Evolutionary conservation across 768 basidiomycete genomes (phyloP).

Genomic region (Amanita subjunquillea): DNA sequence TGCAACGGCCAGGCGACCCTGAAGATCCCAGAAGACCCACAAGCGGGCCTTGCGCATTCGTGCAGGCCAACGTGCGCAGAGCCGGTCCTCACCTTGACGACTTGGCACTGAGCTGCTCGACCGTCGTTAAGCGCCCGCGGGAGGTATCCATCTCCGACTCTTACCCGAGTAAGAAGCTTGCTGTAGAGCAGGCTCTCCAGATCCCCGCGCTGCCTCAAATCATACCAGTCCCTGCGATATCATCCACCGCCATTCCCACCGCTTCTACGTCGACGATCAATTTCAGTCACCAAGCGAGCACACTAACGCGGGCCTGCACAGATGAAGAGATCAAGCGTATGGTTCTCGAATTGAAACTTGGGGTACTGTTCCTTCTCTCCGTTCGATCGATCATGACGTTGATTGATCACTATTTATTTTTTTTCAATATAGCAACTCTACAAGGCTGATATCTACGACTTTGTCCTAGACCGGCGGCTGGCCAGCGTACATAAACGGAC

Average conservation of each 20-base stretch:
- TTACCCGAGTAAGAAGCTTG: background rate
- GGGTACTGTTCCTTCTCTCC: background rate
- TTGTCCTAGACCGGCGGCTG: background rate
- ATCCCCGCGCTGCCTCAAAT: background rate
- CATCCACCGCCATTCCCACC: background rate
- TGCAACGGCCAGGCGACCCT: background rate
- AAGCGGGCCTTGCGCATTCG: background rate
- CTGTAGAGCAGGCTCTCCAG: background rate
- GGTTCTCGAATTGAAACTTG: background rate
- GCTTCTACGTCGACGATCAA: background rate
- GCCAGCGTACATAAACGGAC: conserved; percentile 1
- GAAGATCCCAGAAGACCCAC: background rate
- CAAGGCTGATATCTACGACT: background rate
- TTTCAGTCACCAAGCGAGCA: background rate
- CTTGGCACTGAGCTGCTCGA: background rate
- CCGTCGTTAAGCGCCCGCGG: conserved; percentile 1
- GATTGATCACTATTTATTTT: background rate
- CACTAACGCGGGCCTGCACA: background rate
- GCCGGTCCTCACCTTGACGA: background rate
- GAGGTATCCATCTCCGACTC: background rate
- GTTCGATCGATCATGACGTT: too few relatives aligned
- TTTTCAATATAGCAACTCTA: background rate
- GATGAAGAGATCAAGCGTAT: background rate
- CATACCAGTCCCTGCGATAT: background rate
- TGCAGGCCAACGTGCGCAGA: background rate